Conservation (phyloP, 371 early-diverging fungal species). For the Fennellomyces sp. region DNA sequence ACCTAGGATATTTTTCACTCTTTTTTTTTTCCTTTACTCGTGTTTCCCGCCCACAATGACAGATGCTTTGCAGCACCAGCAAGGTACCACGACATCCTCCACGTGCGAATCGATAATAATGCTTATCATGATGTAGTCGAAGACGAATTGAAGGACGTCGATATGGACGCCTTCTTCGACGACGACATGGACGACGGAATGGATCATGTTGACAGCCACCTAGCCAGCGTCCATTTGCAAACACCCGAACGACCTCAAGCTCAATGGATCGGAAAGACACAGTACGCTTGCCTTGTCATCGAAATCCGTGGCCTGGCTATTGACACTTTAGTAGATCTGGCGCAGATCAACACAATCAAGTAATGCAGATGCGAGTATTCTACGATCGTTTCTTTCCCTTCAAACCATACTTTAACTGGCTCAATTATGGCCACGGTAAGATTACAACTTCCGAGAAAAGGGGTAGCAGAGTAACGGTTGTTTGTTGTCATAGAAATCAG, state of each 20-base stretch:
- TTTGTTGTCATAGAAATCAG: slow-evolving; percentile 31
- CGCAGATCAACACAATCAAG: slow-evolving; percentile 23
- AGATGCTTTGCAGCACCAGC: too few relatives aligned
- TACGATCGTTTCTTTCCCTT: slow-evolving; percentile 89
- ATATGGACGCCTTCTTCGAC: slow-evolving; percentile 18
- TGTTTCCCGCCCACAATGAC: too few relatives aligned
- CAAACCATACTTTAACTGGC: slow-evolving; percentile 79
- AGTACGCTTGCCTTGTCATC: too few relatives aligned
- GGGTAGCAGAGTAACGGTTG: not conserved
- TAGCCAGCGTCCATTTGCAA: slow-evolving; percentile 26
- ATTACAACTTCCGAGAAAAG: not conserved
- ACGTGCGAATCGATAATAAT: too few relatives aligned
- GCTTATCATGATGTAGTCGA: not conserved
- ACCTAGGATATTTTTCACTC: too few relatives aligned
- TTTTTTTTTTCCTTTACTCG: too few relatives aligned
- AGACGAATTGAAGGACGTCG: slow-evolving; percentile 21
- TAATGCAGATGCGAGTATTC: slow-evolving; percentile 65
- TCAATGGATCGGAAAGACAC: not conserved
- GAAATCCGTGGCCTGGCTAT: too few relatives aligned
- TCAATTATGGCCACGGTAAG: slow-evolving; percentile 77
- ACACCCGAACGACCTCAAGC: slow-evolving; percentile 2
- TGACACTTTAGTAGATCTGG: slow-evolving; percentile 4
- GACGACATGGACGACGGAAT: slow-evolving; percentile 19
- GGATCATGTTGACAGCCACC: slow-evolving; percentile 15
- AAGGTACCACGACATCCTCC: too few relatives aligned